Base-by-base conservation (phyloP, 129 eudicot genomes). In the Escallonia herrerae region DNA sequence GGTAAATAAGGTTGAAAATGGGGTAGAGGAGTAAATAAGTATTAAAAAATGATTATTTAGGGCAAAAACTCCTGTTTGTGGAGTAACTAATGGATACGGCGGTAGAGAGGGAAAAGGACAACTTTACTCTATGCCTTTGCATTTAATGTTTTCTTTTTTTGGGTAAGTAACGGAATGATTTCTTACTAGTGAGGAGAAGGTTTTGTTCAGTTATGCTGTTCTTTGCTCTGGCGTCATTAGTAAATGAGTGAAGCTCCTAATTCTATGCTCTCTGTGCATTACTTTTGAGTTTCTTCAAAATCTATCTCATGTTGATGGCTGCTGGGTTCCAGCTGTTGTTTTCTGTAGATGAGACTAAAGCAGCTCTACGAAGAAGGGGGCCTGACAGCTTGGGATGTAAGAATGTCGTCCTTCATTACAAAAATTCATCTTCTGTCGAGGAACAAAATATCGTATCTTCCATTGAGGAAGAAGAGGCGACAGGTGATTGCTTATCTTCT, bases 351-450 rank as follows among this genome's bases (percentile, higher is more conserved):
- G 97, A 86, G 58, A 80, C 81, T 43, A 94, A 80, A 80, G 77
- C 74, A 63, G 87, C 87, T 77, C 71, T 94, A 60, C 63, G 69
- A 48, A 89, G 85, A 81, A 74, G 97, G 56, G 99, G 99, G 22
- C 99, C 99, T 6, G 97, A 94, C 66, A 94, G 94, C 71, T 74
- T 94, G 64, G 97, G 97, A 63, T 72, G 76, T 82, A 82, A 77
- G 57, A 75, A 63, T 52, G 41, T 89, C 9, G 63, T 58, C 8
- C 70, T 89, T 47, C 58, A 67, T 57, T 70, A 75, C 15, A 65
- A 70, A 3, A 39, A 4, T 57, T 22, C 62, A n/a, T 45, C 66
- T 38, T 39, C 3, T 4, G 14, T 12, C 15, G 70, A 67, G 40
- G 66, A 60, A 62, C 60, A 44, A 10, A n/a, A 22, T 55, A 48